phyloP scores from a whole-genome alignment of 1,139 yeast genomes.

The Hemisphaericaspora xylanilytica region DNA sequence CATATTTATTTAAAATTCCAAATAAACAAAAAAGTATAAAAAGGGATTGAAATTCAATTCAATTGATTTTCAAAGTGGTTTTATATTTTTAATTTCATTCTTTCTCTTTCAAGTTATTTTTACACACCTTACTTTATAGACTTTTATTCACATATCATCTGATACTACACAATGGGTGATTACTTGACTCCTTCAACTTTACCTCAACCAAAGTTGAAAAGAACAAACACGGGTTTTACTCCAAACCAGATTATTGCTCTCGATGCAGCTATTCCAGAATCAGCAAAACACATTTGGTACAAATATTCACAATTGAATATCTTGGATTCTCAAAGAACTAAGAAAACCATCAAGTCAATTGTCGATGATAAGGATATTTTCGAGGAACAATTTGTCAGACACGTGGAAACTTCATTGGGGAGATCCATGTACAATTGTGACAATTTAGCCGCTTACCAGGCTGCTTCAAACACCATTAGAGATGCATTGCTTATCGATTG shows the following conservation, averaged over 20 bases:
- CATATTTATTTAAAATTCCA: too few species aligned
- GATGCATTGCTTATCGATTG: constrained; percentile 82
- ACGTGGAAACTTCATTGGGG: constrained; percentile 87
- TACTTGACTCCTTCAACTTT: constrained; percentile 41
- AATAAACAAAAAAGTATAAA: neutral
- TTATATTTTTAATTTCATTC: neutral
- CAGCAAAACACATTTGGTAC: constrained; percentile 75
- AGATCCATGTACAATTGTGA: constrained; percentile 91
- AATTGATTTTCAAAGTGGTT: too few species aligned
- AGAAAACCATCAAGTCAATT: constrained; percentile 12
- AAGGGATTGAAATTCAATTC: neutral
- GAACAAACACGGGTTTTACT: constrained; percentile 87
- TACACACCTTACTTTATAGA: neutral
- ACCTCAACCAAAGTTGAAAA: constrained; percentile 48
- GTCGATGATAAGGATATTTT: constrained; percentile 48
- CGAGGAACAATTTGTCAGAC: constrained; percentile 70
- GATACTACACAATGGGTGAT: constrained; percentile 41
- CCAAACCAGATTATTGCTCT: constrained; percentile 84
- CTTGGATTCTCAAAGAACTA: constrained; percentile 21
- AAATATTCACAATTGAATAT: constrained; percentile 48
- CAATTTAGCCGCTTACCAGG: constrained; percentile 88
- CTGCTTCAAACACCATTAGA: constrained; percentile 74
- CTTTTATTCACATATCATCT: neutral
- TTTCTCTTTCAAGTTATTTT: neutral
- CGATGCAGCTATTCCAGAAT: constrained; percentile 77